Evolutionary conservation across 768 basidiomycete species (phyloP), one percentile per base, ranked within the genome.

Genomic region (Amanita pseudoporphyria): DNA sequence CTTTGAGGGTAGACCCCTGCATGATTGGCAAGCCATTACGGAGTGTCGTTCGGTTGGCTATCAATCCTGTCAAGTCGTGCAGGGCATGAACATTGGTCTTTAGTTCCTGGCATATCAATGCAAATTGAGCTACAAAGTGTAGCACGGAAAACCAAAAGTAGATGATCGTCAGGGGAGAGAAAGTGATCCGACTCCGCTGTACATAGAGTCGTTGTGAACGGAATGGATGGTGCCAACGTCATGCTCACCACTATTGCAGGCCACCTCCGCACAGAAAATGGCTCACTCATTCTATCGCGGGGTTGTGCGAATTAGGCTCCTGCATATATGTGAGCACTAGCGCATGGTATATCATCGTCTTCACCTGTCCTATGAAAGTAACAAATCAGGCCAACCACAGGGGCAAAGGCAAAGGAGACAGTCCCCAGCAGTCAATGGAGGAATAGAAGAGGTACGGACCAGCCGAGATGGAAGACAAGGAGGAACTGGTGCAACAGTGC

Each of bases 101-200:
- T 67, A 81, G 82, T 9, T 81, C 85, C 47, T 73, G 72, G 45
- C 72, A 74, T 65, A 89, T 87, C 40, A 90, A 70, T 22, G 74
- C 68, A 54, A 87, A 69, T 63, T 88, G 87, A 52, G 86, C 61
- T 49, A 74, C 55, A 56, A 82, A 86, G 60, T 87, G 82, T 39
- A 78, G 43, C 45, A 83, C 50, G 18, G 86, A 81, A 61, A 87
- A 84, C 38, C 71, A 47, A 59, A 86, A 78, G 62, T 87, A 90
- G 58, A 78, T 58, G 53, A 72, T 67, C 16, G 86, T 82, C 47
- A 84, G 68, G 32, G 72, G 73, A 42, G 85, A 84, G 58, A 81
- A 78, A 18, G 83, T 81, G 57, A 87, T 68, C 49, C 84, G 76
- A 50, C 77, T 71, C 81, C 82, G 84, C 84, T 87, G 58, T 18